These are phyloP conservation scores for Fusarium illudens DNA, from an alignment of 2,329 filamentous ascomycete genomes.

Conservation along the genomic window DNA sequence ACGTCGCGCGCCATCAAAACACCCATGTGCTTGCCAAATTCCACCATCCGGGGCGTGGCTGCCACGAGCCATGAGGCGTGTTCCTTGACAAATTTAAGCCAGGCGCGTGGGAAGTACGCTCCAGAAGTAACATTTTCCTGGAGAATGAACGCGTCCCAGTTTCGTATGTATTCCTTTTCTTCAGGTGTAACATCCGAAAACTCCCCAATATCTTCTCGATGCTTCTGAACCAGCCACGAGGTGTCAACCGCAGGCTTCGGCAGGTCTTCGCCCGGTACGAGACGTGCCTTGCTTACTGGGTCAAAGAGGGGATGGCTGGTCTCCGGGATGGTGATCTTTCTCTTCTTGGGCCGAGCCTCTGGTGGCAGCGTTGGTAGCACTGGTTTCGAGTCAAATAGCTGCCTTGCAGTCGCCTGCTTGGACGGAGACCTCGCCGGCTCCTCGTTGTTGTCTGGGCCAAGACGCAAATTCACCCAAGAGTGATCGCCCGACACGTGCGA, in stretches of 20 bases:
- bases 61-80: constrained; percentile 63
- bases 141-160: constrained; percentile 66
- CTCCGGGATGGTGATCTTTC: constrained; percentile 55
- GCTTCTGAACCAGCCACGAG: constrained; percentile 66
- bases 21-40: constrained; percentile 64
- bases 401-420: constrained; percentile 33
- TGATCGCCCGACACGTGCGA: constrained; percentile 56
- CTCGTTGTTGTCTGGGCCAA: constrained; percentile 47
- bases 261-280: constrained; percentile 59
- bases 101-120: constrained; percentile 61
- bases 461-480: constrained; percentile 55
- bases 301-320: constrained; percentile 65
- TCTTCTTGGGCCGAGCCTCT: constrained; percentile 29
- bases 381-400: constrained; percentile 38
- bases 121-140: constrained; percentile 60
- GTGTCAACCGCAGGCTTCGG: constrained; percentile 56
- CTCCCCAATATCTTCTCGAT: constrained; percentile 65
- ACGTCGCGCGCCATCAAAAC: constrained; percentile 60
- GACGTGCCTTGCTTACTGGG: constrained; percentile 61
- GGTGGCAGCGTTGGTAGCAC: constrained; percentile 6
- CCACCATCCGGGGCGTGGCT: constrained; percentile 57
- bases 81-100: constrained; percentile 60
- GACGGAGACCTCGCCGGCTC: constrained; percentile 39
- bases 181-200: constrained; percentile 63
- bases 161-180: constrained; percentile 66